These are phyloP conservation scores for Ganoderma meredithae DNA, from an alignment of 1,284 basidiomycete species.

Conservation along the genomic window DNA sequence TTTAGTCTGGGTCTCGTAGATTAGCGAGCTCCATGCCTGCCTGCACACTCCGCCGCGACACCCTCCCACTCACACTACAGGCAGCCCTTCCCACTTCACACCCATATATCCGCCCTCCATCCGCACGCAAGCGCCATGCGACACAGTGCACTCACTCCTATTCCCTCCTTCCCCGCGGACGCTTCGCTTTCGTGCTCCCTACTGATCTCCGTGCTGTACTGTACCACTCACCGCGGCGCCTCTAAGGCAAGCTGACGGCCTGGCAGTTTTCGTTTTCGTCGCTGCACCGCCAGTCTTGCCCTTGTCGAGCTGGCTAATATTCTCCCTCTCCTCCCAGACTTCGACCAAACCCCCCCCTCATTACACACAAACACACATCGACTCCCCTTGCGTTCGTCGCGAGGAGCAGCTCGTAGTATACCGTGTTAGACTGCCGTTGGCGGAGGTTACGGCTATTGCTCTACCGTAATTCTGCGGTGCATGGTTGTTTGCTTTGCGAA, in stretches of 20 bases:
- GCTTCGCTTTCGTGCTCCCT: neutral
- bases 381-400: neutral
- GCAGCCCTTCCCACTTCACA: neutral
- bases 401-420: no score
- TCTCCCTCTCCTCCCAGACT: neutral
- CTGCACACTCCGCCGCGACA: slow-evolving; percentile 22
- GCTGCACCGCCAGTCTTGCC: slow-evolving; percentile 12
- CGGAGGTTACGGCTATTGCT: neutral
- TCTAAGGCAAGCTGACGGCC: slow-evolving; percentile 23
- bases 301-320: slow-evolving; percentile 25
- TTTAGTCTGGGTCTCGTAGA: slow-evolving; percentile 44
- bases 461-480: neutral
- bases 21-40: neutral
- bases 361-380: neutral
- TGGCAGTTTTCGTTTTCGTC: neutral
- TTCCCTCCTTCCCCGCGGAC: slow-evolving; percentile 11
- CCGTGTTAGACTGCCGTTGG: neutral
- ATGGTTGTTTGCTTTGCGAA: neutral
- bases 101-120: slow-evolving; percentile 1
- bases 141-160: slow-evolving; percentile 8
- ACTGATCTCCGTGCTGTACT: neutral
- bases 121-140: slow-evolving; percentile 4
- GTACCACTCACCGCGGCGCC: slow-evolving; percentile 22
- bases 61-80: slow-evolving; percentile 9
- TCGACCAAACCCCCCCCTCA: no score